phyloP scores from a whole-genome alignment of 257 asterid genomes.

The Linaria vulgaris region DNA sequence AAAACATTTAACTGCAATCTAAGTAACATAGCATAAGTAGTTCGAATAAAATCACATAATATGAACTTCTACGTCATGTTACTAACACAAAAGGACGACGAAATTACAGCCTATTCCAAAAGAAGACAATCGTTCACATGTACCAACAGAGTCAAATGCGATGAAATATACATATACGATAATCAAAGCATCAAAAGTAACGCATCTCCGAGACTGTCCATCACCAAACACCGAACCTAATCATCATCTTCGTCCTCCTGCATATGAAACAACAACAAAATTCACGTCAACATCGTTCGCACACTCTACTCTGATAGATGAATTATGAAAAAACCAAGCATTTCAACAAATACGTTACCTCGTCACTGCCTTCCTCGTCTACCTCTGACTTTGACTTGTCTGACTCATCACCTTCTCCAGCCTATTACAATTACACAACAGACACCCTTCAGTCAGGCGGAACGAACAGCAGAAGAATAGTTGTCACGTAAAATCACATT shows the following conservation, averaged over 20 bases:
- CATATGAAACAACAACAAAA: slow-evolving; percentile 10
- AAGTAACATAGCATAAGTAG: slow-evolving; percentile 6
- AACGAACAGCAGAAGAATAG: not conserved
- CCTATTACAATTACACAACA: slow-evolving; percentile 21
- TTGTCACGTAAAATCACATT: not conserved
- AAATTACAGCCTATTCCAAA: slow-evolving; percentile 27
- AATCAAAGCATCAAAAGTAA: slow-evolving; percentile 5
- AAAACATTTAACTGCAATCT: slow-evolving; percentile 5
- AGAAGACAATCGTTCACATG: slow-evolving; percentile 15
- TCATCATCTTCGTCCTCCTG: slow-evolving; percentile 64
- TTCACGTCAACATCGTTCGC: not conserved
- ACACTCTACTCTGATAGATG: too few species aligned
- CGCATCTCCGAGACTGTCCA: not conserved
- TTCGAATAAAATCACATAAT: slow-evolving; percentile 21
- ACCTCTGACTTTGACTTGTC: slow-evolving; percentile 80
- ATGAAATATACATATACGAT: slow-evolving; percentile 22
- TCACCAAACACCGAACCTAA: slow-evolving; percentile 19
- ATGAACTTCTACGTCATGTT: slow-evolving; percentile 24
- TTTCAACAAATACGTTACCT: slow-evolving; percentile 40
- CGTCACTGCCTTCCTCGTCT: slow-evolving; percentile 56
- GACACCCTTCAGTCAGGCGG: not conserved
- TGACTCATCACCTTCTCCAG: slow-evolving; percentile 55
- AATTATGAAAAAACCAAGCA: not conserved
- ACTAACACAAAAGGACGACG: slow-evolving; percentile 13
- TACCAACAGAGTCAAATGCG: slow-evolving; percentile 27